A percentile compares a stretch with the other conserved stretches of the same genome.
phyloP scores from a whole-genome alignment of 306 rosid genomes.

The Pyrus betulifolia region DNA sequence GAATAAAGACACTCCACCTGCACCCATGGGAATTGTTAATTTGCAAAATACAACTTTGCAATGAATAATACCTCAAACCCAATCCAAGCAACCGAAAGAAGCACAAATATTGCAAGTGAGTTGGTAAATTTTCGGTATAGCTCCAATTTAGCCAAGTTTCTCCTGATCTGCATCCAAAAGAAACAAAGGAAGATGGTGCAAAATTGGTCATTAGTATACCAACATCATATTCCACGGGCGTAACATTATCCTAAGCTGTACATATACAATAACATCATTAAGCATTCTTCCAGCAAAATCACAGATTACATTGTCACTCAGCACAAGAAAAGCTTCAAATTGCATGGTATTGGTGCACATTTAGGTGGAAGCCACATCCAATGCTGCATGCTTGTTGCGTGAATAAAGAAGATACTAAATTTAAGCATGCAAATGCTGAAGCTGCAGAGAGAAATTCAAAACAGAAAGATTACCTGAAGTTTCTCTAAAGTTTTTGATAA shows the following conservation, averaged over 20 bases:
- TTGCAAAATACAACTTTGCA: neutral
- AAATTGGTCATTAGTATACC: neutral
- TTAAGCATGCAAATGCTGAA: neutral
- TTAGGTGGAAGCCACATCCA: neutral
- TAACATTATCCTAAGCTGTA: neutral
- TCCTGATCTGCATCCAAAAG: constrained; percentile 55
- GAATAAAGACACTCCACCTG: neutral
- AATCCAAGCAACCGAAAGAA: constrained; percentile 86
- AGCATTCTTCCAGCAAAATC: neutral
- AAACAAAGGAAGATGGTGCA: neutral
- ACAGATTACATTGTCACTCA: neutral
- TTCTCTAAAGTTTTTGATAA: constrained; percentile 82
- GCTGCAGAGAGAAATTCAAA: neutral
- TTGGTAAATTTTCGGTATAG: constrained; percentile 87
- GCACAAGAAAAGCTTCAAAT: neutral
- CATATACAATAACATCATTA: neutral
- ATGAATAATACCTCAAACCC: constrained; percentile 78
- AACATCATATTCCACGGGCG: neutral
- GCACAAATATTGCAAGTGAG: constrained; percentile 71
- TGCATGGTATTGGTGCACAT: neutral
- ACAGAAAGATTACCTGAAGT: constrained; percentile 53
- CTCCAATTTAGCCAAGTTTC: constrained; percentile 83
- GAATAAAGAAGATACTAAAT: neutral
- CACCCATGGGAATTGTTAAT: neutral
- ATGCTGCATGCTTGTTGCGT: neutral